phyloP scores from a whole-genome alignment of 1,284 basidiomycete genomes.

The Vanrija sp. region DNA sequence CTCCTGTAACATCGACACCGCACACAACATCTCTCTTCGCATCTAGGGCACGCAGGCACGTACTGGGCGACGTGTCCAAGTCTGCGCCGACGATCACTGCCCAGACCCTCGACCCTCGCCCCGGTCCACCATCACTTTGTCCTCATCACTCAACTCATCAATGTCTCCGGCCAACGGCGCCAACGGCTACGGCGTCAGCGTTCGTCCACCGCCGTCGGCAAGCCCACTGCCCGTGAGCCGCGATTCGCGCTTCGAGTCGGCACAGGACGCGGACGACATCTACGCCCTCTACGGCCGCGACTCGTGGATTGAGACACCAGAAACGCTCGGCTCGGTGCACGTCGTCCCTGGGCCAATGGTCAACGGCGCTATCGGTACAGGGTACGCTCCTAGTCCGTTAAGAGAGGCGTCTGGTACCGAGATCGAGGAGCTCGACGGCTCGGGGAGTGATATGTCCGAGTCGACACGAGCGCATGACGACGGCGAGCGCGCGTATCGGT shows the following conservation, averaged over 20 bases:
- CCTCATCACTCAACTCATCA: no score
- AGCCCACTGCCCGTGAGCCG: neutral
- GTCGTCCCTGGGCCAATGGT: neutral
- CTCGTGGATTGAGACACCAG: slow-evolving; percentile 20
- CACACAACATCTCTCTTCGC: no score
- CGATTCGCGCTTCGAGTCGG: slow-evolving; percentile 21
- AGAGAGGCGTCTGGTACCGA: neutral
- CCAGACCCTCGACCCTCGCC: no score
- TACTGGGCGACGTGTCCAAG: no score
- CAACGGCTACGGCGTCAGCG: no score
- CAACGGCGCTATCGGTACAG: slow-evolving; percentile 2
- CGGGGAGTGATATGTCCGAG: neutral
- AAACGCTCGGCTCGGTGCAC: slow-evolving; percentile 21
- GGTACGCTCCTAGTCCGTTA: slow-evolving; percentile 6
- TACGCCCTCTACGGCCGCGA: slow-evolving; percentile 29
- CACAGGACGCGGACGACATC: slow-evolving; percentile 26
- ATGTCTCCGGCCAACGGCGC: no score
- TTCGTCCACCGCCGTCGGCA: no score
- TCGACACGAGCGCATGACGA: neutral
- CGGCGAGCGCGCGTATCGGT: neutral
- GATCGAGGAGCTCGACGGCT: neutral
- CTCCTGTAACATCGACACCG: no score
- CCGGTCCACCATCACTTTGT: no score
- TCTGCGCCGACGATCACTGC: no score
- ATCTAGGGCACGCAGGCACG: no score